Evolutionary conservation across 495 filamentous ascomycete species (phyloP).

Genomic region (Penicillium robsamsonii): DNA sequence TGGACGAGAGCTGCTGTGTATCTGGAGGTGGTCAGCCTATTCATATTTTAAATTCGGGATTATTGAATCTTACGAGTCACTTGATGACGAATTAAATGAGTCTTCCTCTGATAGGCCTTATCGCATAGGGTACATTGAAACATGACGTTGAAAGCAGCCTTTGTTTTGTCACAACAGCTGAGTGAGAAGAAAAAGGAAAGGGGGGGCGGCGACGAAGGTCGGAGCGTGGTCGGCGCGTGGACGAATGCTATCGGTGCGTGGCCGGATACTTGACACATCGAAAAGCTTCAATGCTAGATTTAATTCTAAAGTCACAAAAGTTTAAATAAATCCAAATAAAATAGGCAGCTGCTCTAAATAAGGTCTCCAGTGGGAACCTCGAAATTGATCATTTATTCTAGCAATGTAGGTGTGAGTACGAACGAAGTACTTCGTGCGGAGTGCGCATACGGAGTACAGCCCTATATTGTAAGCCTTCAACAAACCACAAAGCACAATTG

Average conservation of each 20-base stretch:
- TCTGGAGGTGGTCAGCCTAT: conserved; percentile 28
- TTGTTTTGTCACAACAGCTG: background rate
- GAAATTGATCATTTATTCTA: background rate
- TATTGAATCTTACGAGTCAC: conserved; percentile 25
- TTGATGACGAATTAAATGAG: conserved; percentile 35
- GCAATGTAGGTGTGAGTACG: background rate
- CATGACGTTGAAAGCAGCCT: conserved; percentile 18
- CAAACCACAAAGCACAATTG: background rate
- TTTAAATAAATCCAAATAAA: background rate
- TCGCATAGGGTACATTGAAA: conserved; percentile 35
- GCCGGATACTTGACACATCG: background rate
- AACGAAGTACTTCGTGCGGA: background rate
- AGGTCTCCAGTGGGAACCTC: background rate
- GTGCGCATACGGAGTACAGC: background rate
- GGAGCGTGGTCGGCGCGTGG: background rate
- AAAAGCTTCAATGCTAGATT: background rate
- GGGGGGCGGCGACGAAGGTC: background rate
- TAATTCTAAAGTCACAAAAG: background rate
- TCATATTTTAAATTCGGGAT: background rate
- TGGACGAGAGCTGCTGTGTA: conserved; percentile 24
- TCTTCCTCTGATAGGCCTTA: conserved; percentile 33
- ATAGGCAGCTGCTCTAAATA: background rate
- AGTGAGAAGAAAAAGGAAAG: background rate
- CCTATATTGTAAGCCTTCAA: background rate
- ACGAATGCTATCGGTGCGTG: background rate